A percentile compares a stretch with the other conserved stretches of the same genome.
phyloP scores from a whole-genome alignment of 176 grass and related monocot genomes.

The Oryza brachyantha region DNA sequence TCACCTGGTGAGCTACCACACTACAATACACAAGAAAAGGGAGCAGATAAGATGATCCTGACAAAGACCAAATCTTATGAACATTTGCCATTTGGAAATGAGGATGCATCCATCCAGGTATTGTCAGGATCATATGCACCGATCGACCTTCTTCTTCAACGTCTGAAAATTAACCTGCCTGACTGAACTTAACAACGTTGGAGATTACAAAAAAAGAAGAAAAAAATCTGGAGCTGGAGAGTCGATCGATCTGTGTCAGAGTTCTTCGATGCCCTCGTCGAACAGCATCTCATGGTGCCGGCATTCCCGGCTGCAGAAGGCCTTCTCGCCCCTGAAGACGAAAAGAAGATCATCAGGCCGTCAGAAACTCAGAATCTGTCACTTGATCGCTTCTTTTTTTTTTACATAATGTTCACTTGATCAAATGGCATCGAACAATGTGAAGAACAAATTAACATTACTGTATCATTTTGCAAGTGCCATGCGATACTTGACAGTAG shows the following conservation, averaged over 20 bases:
- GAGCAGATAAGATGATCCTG: background rate
- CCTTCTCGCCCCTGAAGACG: constrained; percentile 53
- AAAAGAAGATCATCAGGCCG: constrained; percentile 1
- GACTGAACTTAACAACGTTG: no score
- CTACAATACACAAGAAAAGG: background rate
- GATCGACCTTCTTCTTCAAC: background rate
- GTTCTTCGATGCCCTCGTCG: constrained; percentile 31
- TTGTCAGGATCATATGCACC: background rate
- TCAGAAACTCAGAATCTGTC: background rate
- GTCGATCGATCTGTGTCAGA: background rate
- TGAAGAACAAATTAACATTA: background rate
- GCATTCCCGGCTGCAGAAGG: constrained; percentile 70
- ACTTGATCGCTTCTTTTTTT: background rate
- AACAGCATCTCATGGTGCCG: constrained; percentile 56
- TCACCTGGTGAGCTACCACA: background rate
- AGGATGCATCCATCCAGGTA: background rate
- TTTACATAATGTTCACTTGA: background rate
- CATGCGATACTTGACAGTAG: background rate
- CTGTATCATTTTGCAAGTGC: background rate
- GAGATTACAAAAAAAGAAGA: background rate
- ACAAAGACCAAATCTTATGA: background rate
- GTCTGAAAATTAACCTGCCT: background rate
- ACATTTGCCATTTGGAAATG: background rate
- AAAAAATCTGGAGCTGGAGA: background rate
- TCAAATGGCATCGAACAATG: background rate